Evolutionary conservation across 2,329 filamentous ascomycete genomes (phyloP).

Genomic region (Penicillium concentricum): DNA sequence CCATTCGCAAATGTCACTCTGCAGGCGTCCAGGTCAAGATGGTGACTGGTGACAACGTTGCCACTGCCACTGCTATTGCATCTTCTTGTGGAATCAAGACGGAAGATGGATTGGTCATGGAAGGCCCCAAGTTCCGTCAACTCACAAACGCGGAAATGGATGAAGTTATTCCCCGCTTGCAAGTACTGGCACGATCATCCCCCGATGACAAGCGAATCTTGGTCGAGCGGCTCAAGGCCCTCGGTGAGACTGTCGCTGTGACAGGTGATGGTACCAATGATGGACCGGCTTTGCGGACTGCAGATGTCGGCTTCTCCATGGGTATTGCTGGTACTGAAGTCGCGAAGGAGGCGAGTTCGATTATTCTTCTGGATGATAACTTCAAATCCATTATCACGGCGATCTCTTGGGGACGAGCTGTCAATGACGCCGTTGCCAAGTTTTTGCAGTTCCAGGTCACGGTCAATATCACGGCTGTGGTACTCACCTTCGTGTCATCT

Average conservation of each 20-base stretch:
- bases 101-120: constrained; percentile 62
- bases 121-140: constrained; percentile 65
- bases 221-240: constrained; percentile 60
- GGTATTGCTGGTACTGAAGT: constrained; percentile 66
- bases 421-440: constrained; percentile 67
- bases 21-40: constrained; percentile 72
- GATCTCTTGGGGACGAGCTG: constrained; percentile 66
- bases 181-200: constrained; percentile 64
- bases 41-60: constrained; percentile 70
- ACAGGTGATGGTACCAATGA: constrained; percentile 69
- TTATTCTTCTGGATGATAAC: constrained; percentile 67
- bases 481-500: constrained; percentile 83
- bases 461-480: constrained; percentile 88
- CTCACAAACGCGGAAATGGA: constrained; percentile 61
- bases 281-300: constrained; percentile 63
- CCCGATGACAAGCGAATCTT: constrained; percentile 67
- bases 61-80: constrained; percentile 72
- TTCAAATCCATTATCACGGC: constrained; percentile 65
- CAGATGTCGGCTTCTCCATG: constrained; percentile 69
- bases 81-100: constrained; percentile 68
- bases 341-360: constrained; percentile 67
- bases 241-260: constrained; percentile 61
- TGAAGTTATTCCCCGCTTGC: constrained; percentile 57
- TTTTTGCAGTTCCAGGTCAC: constrained; percentile 66
- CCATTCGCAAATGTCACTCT: constrained; percentile 64